Evolutionary conservation across 805 yeast genomes (phyloP), one percentile per base, ranked within the genome.

Genomic region (Cyberlindnera japonica): DNA sequence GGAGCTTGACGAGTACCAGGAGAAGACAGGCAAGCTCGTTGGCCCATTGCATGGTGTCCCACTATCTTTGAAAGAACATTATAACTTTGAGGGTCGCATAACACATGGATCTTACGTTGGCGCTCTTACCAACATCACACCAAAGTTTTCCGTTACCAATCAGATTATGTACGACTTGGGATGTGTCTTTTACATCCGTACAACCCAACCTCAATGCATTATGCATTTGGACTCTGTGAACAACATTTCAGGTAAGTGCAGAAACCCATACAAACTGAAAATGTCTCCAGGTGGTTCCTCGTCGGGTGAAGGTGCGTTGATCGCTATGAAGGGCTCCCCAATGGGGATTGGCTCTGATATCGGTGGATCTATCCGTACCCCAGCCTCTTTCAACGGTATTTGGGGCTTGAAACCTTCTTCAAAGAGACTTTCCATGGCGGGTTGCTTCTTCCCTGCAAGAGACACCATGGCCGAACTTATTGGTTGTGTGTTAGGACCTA

Each of bases 1-100:
- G 50, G 75, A 71, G 51, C 64, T 78, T 50, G 86, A 81, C 63
- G 77, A 74, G 1, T 68, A 69, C 49, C 58, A 65, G 34, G 59
- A 58, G 13, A 64, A 65, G 27, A 39, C 77, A 75, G 83, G 81
- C 16, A 62, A 71, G 45, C 65, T 78, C 1, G 58, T 72, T 28
- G 88, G 88, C 31, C 82, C 85, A 13, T 63, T 81, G 41, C 88
- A 81, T 50, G 88, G 88, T 24, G 59, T 81, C 21, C 88, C 87
- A 11, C 61, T 81, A 22, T 80, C 86, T 0, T 59, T 81, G 31
- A 81, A 81, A 52, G 88, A 81, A 54, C 86, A 80, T 50, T 67
- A 75, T 58, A 68, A 71, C 41, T 69, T 67, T 52, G 69, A 64
- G 41, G 80, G 73, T 23, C 71, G 64, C 42, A 64, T 70, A 48